phyloP scores from a whole-genome alignment of 1,284 basidiomycete genomes.

The Pseudozyma sp. region DNA sequence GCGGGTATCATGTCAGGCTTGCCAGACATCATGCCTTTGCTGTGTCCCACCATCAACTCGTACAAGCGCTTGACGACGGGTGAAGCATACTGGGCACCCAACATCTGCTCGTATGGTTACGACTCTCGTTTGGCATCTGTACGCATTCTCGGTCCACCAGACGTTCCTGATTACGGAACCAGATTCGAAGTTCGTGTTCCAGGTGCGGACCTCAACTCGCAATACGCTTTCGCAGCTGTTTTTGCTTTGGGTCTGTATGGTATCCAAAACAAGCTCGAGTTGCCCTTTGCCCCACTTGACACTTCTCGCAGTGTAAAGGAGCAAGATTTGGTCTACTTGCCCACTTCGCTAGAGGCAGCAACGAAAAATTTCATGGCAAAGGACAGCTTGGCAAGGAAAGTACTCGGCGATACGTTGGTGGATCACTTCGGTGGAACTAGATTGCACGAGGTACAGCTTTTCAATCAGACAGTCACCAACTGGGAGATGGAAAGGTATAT shows the following conservation, averaged over 20 bases:
- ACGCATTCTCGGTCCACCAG: constrained; percentile 89
- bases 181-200: constrained; percentile 92
- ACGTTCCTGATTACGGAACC: constrained; percentile 81
- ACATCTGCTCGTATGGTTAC: constrained; percentile 88
- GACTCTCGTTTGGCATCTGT: constrained; percentile 92
- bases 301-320: constrained; percentile 28
- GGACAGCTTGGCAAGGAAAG: constrained; percentile 83
- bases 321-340: constrained; percentile 71
- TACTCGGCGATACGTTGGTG: constrained; percentile 88
- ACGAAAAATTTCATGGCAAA: constrained; percentile 81
- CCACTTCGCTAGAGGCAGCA: constrained; percentile 80
- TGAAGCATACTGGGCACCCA: constrained; percentile 92
- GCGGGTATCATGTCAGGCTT: constrained; percentile 90
- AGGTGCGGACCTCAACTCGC: constrained; percentile 94
- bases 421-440: constrained; percentile 93
- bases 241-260: constrained; percentile 88
- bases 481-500: constrained; percentile 83
- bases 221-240: constrained; percentile 86
- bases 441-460: constrained; percentile 84
- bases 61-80: constrained; percentile 97
- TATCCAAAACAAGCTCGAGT: constrained; percentile 79
- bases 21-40: constrained; percentile 76
- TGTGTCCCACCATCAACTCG: constrained; percentile 95
- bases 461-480: constrained; percentile 88
- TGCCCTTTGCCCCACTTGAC: constrained; percentile 79